Evolutionary conservation across 371 early-diverging fungal genomes (phyloP).

Genomic region (Mucor velutinosus): DNA sequence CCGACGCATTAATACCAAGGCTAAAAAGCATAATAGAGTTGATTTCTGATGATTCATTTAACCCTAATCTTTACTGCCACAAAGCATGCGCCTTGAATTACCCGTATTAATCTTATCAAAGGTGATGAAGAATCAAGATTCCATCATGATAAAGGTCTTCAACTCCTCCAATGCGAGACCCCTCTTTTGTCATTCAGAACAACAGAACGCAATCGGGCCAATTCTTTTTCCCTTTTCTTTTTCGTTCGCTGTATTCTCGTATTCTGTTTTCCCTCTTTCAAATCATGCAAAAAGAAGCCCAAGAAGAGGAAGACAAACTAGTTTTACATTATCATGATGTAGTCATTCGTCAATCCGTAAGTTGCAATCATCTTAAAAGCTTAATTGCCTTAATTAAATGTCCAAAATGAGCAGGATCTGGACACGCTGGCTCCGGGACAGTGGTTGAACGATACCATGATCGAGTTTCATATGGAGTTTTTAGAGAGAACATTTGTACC

Average conservation of each 20-base stretch:
- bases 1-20: background rate
- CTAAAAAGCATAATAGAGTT: background rate
- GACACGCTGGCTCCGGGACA: constrained; percentile 45
- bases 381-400: background rate
- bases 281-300: background rate
- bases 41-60: background rate
- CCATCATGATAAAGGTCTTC: background rate
- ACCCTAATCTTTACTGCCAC: background rate
- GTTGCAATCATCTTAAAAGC: background rate
- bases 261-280: background rate
- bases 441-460: constrained; percentile 64
- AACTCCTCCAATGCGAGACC: background rate
- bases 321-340: constrained; percentile 46
- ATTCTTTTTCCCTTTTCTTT: background rate
- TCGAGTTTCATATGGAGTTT: constrained; percentile 58
- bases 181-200: background rate
- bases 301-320: constrained; percentile 12
- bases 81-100: no score
- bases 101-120: no score
- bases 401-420: constrained; percentile 28
- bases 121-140: background rate
- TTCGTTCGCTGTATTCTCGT: background rate
- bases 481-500: constrained; percentile 41
- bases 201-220: background rate
- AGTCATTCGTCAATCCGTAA: constrained; percentile 39